Percentiles rank a stretch among this genome's conserved stretches.
Evolutionary conservation across 1,139 yeast genomes (phyloP).

Genomic region (Geotrichum candidum): DNA sequence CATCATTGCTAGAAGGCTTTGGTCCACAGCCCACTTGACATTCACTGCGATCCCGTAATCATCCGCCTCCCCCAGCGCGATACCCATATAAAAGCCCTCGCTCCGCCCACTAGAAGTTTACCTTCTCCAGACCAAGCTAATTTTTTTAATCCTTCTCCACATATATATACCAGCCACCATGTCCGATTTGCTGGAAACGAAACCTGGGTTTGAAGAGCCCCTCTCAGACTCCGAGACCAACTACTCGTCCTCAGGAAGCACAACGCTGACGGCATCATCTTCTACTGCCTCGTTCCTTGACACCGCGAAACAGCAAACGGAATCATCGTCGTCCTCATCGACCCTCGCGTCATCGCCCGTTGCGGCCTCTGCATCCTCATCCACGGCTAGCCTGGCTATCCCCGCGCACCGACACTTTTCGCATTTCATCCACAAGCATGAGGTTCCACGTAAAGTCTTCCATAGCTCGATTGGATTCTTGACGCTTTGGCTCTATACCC

Average conservation of each 20-base stretch:
- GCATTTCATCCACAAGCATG: conserved; percentile 64
- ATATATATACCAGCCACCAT: background rate
- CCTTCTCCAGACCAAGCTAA: background rate
- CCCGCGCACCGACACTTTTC: conserved; percentile 41
- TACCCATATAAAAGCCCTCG: background rate
- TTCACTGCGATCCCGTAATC: background rate
- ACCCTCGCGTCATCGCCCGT: background rate
- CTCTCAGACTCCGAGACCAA: conserved; percentile 2
- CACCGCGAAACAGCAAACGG: background rate
- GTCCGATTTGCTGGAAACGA: background rate
- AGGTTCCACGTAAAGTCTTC: conserved; percentile 76
- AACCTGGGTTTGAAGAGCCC: background rate
- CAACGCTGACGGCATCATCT: background rate
- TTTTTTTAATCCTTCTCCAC: background rate
- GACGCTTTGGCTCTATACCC: conserved; percentile 64
- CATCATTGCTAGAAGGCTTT: background rate
- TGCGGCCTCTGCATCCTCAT: background rate
- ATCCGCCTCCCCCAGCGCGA: background rate
- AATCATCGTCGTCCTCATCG: background rate
- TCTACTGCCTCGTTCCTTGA: background rate
- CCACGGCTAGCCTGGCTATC: conserved; percentile 15
- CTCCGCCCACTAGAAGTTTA: background rate
- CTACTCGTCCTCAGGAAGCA: background rate
- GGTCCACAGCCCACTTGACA: background rate
- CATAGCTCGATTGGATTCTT: conserved; percentile 85